Evolutionary conservation across 2,329 filamentous ascomycete genomes (phyloP).

Genomic region (Penicillium sp.): DNA sequence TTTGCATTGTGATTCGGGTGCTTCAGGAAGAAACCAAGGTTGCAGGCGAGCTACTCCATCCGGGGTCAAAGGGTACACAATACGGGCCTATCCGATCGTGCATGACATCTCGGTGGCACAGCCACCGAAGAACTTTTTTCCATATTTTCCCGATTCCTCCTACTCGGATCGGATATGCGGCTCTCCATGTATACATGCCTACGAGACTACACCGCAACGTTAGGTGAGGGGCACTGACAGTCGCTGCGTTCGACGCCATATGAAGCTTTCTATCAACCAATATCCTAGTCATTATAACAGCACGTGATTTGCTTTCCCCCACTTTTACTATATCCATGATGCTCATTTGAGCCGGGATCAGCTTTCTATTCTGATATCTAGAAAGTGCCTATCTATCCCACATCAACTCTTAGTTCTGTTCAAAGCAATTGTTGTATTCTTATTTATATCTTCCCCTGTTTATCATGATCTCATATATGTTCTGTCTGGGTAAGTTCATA

Average conservation of each 20-base stretch:
- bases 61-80: background rate
- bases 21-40: background rate
- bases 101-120: background rate
- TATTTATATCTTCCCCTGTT: no score
- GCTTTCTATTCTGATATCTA: no score
- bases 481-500: no score
- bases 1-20: background rate
- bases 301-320: no score
- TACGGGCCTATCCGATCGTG: background rate
- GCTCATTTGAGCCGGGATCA: no score
- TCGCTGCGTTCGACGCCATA: background rate
- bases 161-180: background rate
- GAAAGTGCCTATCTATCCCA: no score
- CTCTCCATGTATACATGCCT: background rate
- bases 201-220: background rate
- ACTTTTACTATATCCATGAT: no score
- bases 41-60: background rate
- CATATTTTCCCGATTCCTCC: background rate
- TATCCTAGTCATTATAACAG: no score
- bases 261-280: background rate
- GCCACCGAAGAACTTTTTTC: background rate
- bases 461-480: no score
- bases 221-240: background rate
- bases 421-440: no score
- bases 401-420: no score